These are phyloP conservation scores for Penicillium sp. DNA, from an alignment of 2,329 filamentous ascomycete genomes.

Conservation along the genomic window DNA sequence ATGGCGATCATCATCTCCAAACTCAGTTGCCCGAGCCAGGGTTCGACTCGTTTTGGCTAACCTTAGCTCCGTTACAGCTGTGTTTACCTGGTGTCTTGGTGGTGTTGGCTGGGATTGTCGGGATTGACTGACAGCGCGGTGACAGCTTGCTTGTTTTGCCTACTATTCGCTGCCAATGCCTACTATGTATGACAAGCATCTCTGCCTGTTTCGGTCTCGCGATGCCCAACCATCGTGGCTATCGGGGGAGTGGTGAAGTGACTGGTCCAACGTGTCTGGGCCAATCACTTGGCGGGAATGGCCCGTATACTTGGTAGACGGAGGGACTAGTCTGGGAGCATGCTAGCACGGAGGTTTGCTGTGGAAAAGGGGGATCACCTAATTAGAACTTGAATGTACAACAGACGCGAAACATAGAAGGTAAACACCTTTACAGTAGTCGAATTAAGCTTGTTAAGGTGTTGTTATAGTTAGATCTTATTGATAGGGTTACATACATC, in stretches of 20 bases:
- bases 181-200: not conserved
- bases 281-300: slow-evolving; percentile 3
- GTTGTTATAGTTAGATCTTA: no score
- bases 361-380: not conserved
- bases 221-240: slow-evolving; percentile 1
- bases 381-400: not conserved
- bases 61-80: not conserved
- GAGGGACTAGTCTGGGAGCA: not conserved
- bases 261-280: not conserved
- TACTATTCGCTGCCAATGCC: not conserved
- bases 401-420: not conserved
- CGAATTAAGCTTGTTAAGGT: not conserved
- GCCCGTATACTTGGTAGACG: not conserved
- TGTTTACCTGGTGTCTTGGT: not conserved
- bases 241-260: not conserved
- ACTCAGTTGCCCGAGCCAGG: slow-evolving; percentile 19
- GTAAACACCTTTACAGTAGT: not conserved
- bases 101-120: not conserved
- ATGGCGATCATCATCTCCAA: slow-evolving; percentile 31
- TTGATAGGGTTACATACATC: no score
- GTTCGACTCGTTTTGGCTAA: slow-evolving; percentile 1
- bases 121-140: not conserved
- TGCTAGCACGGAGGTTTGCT: slow-evolving; percentile 3
- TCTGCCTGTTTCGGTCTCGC: not conserved
- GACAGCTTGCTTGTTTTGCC: not conserved